Conservation (phyloP, 306 rosid genomes). For the Benincasa hispida region DNA sequence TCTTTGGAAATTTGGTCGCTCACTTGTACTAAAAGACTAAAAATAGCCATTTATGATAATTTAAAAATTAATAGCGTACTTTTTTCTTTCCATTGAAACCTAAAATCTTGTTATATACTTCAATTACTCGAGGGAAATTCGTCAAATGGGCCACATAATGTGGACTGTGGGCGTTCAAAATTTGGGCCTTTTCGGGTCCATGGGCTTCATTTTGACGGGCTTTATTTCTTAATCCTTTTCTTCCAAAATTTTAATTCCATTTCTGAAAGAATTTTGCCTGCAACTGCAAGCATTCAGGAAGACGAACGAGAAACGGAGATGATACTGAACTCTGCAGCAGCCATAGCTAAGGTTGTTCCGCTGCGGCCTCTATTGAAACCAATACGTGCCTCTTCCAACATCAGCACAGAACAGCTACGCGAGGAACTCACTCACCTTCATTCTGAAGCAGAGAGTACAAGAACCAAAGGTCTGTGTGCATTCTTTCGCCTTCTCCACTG, state of each 20-base stretch:
- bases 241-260: neutral
- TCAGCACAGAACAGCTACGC: constrained; percentile 51
- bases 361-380: constrained; percentile 18
- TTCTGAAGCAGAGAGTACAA: constrained; percentile 49
- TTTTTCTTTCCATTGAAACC: too few species aligned
- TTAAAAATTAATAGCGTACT: too few species aligned
- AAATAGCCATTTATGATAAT: too few species aligned
- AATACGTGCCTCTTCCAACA: constrained; percentile 28
- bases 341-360: constrained; percentile 25
- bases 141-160: neutral
- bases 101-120: too few species aligned
- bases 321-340: constrained; percentile 20
- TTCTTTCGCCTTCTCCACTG: neutral
- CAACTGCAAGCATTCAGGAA: neutral
- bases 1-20: too few species aligned
- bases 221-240: neutral
- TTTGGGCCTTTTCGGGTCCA: neutral
- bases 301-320: constrained; percentile 9
- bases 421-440: constrained; percentile 66
- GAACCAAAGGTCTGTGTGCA: constrained; percentile 41
- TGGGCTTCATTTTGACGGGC: neutral
- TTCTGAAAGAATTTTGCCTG: neutral
- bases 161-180: neutral
- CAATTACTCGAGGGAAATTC: too few species aligned
- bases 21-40: too few species aligned